Base-by-base conservation (phyloP, 2,329 filamentous ascomycete species). In the Aphanoascus verrucosus region DNA sequence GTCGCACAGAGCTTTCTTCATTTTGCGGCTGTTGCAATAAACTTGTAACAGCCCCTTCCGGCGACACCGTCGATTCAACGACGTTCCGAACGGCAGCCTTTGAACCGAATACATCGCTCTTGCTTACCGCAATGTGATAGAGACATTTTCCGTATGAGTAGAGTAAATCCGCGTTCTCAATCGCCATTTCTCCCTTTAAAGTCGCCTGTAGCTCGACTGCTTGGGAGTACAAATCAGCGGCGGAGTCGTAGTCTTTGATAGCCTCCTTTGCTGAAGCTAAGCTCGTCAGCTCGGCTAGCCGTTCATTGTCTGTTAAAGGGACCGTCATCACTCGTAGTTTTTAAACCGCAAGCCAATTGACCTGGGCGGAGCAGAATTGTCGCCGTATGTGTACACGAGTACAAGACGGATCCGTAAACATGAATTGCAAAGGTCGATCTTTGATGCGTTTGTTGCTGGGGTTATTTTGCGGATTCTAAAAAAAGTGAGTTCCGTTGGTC, bases 91-190 rank as follows among this genome's bases (percentile, higher is more conserved):
- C 73, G 12, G 80, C 78, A 17, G 90, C 85, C 64, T 85, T 86
- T 34, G 86, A 87, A 54, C 93, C 93, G 35, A 98, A 77, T 20
- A 98, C 90, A 65, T 97, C 90, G 66, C 89, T 96, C 70, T 94
- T 95, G 68, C 82, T 84, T 67, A 97, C 86, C 31, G 90, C 93
- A 56, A 97, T 86, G 68, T 90, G 90, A 77, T 94, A 97, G 17
- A 98, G 75, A 54, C 88, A 88, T 66, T 91, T 87, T 12, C 93
- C 93, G 70, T 98, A 98, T 59, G 89, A 81, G 69, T 94, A 98
- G 17, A 97, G 81, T 45, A 98, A 81, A 67, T 97, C 91, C 49
- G 90, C 91, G 63, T 98, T 98, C 55, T 88, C 84, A 3, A 87
- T 82, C 14, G 83, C 83, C 78, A 94, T 86, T 71, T 97, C 93